Evolutionary conservation across 179 eudicot species (phyloP).

Genomic region (Amaranthus tricolor): DNA sequence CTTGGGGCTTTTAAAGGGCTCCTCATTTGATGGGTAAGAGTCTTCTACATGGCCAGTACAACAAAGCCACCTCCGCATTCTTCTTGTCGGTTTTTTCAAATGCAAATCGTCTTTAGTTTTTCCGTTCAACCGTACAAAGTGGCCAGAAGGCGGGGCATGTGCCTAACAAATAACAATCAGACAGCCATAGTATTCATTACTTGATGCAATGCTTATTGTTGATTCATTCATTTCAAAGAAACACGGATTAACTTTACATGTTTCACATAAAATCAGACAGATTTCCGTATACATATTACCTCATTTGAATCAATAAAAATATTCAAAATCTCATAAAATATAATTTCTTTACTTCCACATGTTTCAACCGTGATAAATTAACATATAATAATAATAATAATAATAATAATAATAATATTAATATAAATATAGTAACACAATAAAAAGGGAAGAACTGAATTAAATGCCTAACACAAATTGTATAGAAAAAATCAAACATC

Average conservation of each 20-base stretch:
- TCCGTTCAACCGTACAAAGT: slow-evolving; percentile 50
- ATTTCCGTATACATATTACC: background rate
- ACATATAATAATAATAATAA: background rate
- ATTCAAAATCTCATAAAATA: too few relatives aligned
- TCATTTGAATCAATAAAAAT: background rate
- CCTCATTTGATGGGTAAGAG: slow-evolving; percentile 52
- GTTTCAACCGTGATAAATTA: background rate
- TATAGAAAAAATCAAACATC: background rate
- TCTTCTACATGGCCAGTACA: slow-evolving; percentile 71
- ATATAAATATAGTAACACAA: background rate
- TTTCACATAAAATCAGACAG: slow-evolving; percentile 1
- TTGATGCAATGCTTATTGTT: slow-evolving; percentile 5
- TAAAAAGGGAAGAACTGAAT: too few relatives aligned
- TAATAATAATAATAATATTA: too few relatives aligned
- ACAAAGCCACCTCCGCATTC: slow-evolving; percentile 82
- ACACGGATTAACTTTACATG: background rate
- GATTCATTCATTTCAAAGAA: slow-evolving; percentile 2
- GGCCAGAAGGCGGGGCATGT: slow-evolving; percentile 61
- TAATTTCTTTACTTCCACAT: too few relatives aligned
- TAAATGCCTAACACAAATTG: background rate
- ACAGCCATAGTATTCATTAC: background rate
- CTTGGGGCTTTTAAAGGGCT: slow-evolving; percentile 48
- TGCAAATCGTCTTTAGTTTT: slow-evolving; percentile 50
- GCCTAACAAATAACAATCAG: slow-evolving; percentile 39
- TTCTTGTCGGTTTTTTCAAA: slow-evolving; percentile 50